Percentiles rank a stretch among this genome's conserved stretches.
phyloP scores from a whole-genome alignment of 768 basidiomycete species.

The Strobilomyces dryophilus region DNA sequence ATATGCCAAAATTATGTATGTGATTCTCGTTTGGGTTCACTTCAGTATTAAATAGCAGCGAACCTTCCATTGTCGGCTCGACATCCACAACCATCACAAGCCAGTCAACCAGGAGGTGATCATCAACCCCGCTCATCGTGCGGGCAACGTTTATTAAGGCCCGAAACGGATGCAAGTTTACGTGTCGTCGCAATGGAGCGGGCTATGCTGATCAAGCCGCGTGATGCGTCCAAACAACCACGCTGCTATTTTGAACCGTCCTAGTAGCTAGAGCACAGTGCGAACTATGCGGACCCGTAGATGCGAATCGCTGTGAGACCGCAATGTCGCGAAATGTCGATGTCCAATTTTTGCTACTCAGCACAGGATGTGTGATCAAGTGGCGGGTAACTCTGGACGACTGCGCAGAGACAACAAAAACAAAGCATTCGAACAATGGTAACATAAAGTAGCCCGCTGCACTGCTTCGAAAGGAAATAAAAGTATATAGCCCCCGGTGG shows the following conservation, averaged over 20 bases:
- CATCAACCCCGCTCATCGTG: background rate
- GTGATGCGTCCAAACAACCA: background rate
- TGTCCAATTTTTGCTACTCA: background rate
- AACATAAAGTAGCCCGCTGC: too few relatives aligned
- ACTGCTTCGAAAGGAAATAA: conserved; percentile 10
- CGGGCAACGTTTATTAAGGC: background rate
- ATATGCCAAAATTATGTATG: background rate
- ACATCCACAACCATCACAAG: background rate
- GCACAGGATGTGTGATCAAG: background rate
- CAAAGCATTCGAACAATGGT: background rate
- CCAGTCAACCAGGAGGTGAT: background rate
- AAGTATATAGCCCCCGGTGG: conserved; percentile 60
- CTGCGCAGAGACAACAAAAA: background rate
- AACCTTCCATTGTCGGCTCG: background rate
- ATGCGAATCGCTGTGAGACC: background rate
- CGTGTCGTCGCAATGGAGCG: conserved; percentile 12
- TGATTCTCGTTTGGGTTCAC: background rate
- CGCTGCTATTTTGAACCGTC: background rate
- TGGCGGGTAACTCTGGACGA: background rate
- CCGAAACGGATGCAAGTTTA: conserved; percentile 15
- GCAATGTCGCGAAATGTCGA: background rate
- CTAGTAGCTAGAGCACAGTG: conserved; percentile 1
- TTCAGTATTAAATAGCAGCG: background rate
- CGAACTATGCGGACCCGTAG: background rate
- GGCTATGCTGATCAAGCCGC: conserved; percentile 14